Base-by-base conservation (phyloP, 257 asterid genomes). In the Solanum okadae region DNA sequence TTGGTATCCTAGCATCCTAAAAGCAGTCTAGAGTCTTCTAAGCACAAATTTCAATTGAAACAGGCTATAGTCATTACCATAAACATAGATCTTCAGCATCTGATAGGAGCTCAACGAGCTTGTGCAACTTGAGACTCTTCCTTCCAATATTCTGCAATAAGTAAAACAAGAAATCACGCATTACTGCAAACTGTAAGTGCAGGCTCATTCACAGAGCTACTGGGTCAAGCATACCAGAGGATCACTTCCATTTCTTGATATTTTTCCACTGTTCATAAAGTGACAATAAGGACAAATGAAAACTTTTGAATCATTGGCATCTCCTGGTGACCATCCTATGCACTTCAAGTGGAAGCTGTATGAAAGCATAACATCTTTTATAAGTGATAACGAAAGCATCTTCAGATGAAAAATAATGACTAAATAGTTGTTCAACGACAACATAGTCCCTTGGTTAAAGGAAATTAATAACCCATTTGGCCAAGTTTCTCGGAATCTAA, bases 311-410 rank as follows among this genome's bases (percentile, higher is more conserved):
- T 67, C 49, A 70, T 33, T 86, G 49, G 94, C 79, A 87, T 90
- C 94, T 84, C 84, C 94, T 63, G 88, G 52, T 73, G 90, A 87
- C 49, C 87, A 79, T 86, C 91, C 92, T 14, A 89, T 33, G 72
- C 98, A 96, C 87, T 89, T 93, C 93, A 89, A 84, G 90, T 96
- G 98, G 88, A 91, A 94, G 87, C 99, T 96, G 95, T 84, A 73
- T 15, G 91, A 91, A 38, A 84, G 34, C 61, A 85, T 87, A 88
- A 75, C 31, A 84, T 68, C 46, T 70, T 33, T 14, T 6, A 10
- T 86, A 86, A 20, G 40, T 86, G 49, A 38, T n/a, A 86, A 65
- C 5, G 8, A 70, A 86, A 68, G 67, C 31, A 86, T 25, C 23
- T 63, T 86, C 25, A 68, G 22, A 86, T 38, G 63, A 38, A 86